Conservation (phyloP, 805 yeast genomes). For the Cyberlindnera xishuangbannaensis region DNA sequence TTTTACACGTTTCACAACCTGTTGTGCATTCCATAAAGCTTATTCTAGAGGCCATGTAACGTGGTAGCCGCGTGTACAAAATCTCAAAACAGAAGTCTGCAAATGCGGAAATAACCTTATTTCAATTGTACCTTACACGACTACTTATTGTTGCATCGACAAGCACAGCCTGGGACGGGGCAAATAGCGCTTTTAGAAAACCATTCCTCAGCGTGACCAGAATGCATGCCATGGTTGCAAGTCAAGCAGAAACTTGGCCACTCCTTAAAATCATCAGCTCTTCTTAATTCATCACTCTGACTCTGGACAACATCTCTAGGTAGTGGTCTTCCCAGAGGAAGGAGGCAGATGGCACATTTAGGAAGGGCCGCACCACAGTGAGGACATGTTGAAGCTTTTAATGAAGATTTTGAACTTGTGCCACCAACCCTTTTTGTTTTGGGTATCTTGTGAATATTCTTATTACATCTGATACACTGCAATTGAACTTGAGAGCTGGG, state of each 20-base stretch:
- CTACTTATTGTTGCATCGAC: conserved; percentile 69
- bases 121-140: too few relatives aligned
- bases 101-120: too few relatives aligned
- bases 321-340: conserved; percentile 67
- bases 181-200: conserved; percentile 80
- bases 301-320: conserved; percentile 29
- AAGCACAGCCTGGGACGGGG: conserved; percentile 90
- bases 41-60: too few relatives aligned
- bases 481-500: conserved; percentile 70
- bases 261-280: conserved; percentile 42
- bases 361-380: conserved; percentile 87
- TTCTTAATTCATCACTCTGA: conserved; percentile 15
- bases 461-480: conserved; percentile 80
- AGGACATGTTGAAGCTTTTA: conserved; percentile 45
- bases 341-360: conserved; percentile 81
- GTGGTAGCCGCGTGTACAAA: too few relatives aligned
- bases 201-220: conserved; percentile 96
- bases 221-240: conserved; percentile 93
- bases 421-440: conserved; percentile 10
- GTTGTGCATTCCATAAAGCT: too few relatives aligned
- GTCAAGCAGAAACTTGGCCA: conserved; percentile 91
- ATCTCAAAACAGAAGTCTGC: too few relatives aligned
- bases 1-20: too few relatives aligned
- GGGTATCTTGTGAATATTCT: conserved; percentile 41
- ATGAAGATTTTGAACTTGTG: conserved; percentile 1